Evolutionary conservation across 495 filamentous ascomycete species (phyloP), one percentile per base, ranked within the genome.

Genomic region (Neurospora sp.): DNA sequence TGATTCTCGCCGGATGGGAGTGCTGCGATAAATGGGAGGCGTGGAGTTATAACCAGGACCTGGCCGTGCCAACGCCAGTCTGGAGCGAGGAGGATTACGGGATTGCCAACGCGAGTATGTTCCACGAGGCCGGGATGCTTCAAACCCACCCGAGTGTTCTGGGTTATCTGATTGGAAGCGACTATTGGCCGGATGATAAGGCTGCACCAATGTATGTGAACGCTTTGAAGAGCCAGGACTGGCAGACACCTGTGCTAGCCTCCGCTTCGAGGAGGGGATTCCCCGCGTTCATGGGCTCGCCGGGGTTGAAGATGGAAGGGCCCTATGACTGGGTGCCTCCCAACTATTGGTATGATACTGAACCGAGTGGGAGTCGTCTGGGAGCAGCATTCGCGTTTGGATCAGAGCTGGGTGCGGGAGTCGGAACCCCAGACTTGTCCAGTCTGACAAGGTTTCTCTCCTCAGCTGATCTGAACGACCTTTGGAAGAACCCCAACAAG

Each of bases 1-100:
- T 92, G 89, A 77, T 92, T 6, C 77, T 92, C 66, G 78, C 88
- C 0, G 90, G 90, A 0, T 92, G 89, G 89, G 89, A 91, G 71
- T 92, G 90, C 75, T 92, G 90, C 73, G 87, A 91, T 71, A 91
- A 91, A 76, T 91, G 89, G 90, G 89, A 91, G 73, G 88, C 83
- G 0, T 91, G 89, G 89, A 78, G 83, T 71, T 90, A 89, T 72
- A 91, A 90, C 76, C 78, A 86, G 10, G 86, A 91, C 40, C 77
- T 85, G 11, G 74, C 82, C 3, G 84, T 84, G 1, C 74, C 77
- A 0, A 69, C 73, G 3, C 78, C 80, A 7, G 79, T 83, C 69
- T 91, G 89, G 88, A 79, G 71, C 0, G 82, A 84, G 0, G 72
- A 76, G 0, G 90, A 92, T 75, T 90, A 91, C 76, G 70, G 69